Evolutionary conservation across 495 filamentous ascomycete species (phyloP), one percentile per base, ranked within the genome.

Genomic region (Cryomyces minteri): DNA sequence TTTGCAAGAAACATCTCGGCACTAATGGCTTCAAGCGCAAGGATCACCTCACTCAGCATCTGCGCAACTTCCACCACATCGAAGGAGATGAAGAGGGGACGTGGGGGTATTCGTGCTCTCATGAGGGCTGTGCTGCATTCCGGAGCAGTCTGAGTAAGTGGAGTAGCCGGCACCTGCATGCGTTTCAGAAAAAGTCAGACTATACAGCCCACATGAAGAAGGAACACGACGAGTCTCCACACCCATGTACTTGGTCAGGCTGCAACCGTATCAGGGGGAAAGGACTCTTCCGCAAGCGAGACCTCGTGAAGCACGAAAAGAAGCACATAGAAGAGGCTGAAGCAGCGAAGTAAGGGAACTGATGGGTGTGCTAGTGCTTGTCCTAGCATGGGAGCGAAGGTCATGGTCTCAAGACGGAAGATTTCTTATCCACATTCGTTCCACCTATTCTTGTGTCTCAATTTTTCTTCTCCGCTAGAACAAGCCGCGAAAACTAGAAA

Each of bases 11-110:
- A 39, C 48, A 63, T 47, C 55, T 56, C 32, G 63, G 58, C 29
- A 53, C 45, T n/a, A 45, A 63, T 11, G 58, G 53, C 11, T 66
- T 67, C 44, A 55, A 51, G 18, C 58, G 62, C 18, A 54, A 46
- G 18, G 61, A 67, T 48, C 58, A 67, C 43, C 51, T 64, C 5
- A 43, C 48, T 9, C 60, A 65, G 32, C 64, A 66, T 48, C 47
- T 67, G 33, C 42, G 42, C 0, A 54, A 53, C 4, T 67, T 62
- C 38, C 64, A 67, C 44, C 53, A 61, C 39, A 53, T 59, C 6
- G 47, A 47, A 42, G 36, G 1, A 18, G 41, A 48, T 14, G 14
- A 2, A 39, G 25, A 30, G 1, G 34, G 34, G 9, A 31, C 4
- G 14, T 36, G 0, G 5, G 31, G 47, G 10, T 8, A 39, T 11